phyloP scores from a whole-genome alignment of 148 eudicot genomes.

The Salicornia ramosissima region DNA sequence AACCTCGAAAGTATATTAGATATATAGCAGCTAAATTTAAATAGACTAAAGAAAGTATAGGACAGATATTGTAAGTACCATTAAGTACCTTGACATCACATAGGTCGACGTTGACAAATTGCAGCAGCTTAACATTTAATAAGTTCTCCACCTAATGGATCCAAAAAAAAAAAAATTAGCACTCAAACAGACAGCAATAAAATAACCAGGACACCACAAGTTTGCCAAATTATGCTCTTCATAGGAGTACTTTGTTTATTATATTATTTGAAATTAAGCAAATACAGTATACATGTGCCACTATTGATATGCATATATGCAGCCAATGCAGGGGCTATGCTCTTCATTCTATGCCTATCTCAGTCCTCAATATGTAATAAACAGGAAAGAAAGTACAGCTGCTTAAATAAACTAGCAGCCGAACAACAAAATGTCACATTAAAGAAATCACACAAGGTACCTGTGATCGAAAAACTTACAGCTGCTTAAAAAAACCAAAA shows the following conservation, averaged over 20 bases:
- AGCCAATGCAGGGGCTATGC: not conserved
- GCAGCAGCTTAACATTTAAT: slow-evolving; percentile 59
- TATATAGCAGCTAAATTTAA: not conserved
- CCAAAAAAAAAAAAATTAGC: slow-evolving; percentile 19
- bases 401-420: too few species aligned
- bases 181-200: not conserved
- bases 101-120: slow-evolving; percentile 68
- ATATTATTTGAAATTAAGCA: not conserved
- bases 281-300: slow-evolving; percentile 9
- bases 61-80: slow-evolving; percentile 24
- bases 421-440: too few species aligned
- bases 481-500: too few species aligned
- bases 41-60: not conserved
- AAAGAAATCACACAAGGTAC: too few species aligned
- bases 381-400: too few species aligned
- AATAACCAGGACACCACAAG: not conserved
- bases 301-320: not conserved
- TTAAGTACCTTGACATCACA: slow-evolving; percentile 80
- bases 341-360: not conserved
- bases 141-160: slow-evolving; percentile 63
- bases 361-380: not conserved
- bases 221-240: too few species aligned
- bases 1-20: not conserved
- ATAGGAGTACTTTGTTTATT: too few species aligned
- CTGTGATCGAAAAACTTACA: too few species aligned